Conservation (phyloP, 2,329 filamentous ascomycete species). For the Fusarium kyushuense region DNA sequence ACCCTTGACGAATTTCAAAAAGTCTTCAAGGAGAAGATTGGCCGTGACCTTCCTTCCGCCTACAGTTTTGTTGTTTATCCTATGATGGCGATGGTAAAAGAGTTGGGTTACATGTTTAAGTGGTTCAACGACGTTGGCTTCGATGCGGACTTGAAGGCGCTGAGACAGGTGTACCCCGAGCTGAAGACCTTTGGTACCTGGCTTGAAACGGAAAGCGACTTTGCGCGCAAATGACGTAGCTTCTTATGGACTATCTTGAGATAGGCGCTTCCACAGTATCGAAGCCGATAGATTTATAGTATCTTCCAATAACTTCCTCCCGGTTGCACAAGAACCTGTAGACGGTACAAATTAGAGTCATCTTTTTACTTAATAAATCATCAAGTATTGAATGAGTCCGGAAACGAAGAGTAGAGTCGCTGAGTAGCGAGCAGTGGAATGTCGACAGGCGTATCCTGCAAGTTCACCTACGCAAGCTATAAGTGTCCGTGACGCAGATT, state of each 20-base stretch:
- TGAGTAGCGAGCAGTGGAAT: slow-evolving; percentile 22
- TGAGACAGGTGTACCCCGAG: slow-evolving; percentile 16
- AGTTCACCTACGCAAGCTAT: neutral
- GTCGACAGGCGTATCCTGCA: neutral
- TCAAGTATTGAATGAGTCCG: neutral
- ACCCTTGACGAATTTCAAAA: slow-evolving; percentile 4
- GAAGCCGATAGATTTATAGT: neutral
- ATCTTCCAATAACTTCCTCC: neutral
- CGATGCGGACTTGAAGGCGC: slow-evolving; percentile 7
- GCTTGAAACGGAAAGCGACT: slow-evolving; percentile 24
- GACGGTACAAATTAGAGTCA: too few species aligned
- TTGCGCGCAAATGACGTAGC: neutral
- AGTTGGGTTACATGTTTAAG: slow-evolving; percentile 29
- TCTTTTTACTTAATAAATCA: too few species aligned
- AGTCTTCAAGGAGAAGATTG: slow-evolving; percentile 15
- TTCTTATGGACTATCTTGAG: neutral
- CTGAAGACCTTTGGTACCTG: slow-evolving; percentile 14
- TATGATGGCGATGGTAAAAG: slow-evolving; percentile 27
- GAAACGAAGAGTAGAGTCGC: neutral
- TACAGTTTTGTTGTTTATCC: slow-evolving; percentile 20
- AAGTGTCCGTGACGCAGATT: neutral
- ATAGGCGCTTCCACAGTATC: neutral
- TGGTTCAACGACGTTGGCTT: slow-evolving; percentile 29
- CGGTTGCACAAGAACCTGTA: neutral
- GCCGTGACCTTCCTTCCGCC: slow-evolving; percentile 10